Conservation (phyloP, 2,329 filamentous ascomycete species). For the Penicillium rolfsii region DNA sequence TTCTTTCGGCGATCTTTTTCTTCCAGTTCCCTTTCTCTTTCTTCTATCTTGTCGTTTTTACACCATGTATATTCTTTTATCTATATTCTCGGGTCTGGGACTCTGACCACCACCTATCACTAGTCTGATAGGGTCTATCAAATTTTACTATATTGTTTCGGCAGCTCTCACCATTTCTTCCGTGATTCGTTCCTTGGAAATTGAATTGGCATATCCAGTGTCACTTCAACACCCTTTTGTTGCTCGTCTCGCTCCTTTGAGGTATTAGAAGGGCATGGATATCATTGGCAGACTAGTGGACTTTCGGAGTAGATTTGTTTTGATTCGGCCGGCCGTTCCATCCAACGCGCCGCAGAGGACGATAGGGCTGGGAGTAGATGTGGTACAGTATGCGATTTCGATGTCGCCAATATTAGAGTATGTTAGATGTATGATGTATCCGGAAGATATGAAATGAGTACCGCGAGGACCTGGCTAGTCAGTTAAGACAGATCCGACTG, state of each 20-base stretch:
- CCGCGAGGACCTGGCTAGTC: too few relatives aligned
- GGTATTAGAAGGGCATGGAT: too few relatives aligned
- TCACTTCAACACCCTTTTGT: too few relatives aligned
- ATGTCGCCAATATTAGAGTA: too few relatives aligned
- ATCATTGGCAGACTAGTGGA: background rate
- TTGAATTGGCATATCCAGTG: background rate
- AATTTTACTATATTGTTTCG: background rate
- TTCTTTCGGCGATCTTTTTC: conserved; percentile 3
- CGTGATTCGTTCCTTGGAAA: too few relatives aligned
- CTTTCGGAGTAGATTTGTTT: background rate
- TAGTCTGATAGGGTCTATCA: conserved; percentile 5
- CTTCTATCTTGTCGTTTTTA: conserved; percentile 6
- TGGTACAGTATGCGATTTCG: background rate
- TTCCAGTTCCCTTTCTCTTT: conserved; percentile 5
- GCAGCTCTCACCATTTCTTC: too few relatives aligned
- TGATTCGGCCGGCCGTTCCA: background rate
- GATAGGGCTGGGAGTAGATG: background rate
- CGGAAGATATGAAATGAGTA: too few relatives aligned
- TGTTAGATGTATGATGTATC: too few relatives aligned
- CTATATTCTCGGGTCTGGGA: conserved; percentile 14
- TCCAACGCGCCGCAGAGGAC: background rate
- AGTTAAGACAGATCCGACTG: too few relatives aligned
- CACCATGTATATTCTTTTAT: conserved; percentile 1
- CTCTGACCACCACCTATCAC: conserved; percentile 8
- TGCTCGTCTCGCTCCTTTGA: too few relatives aligned